Base-by-base conservation (phyloP, 495 filamentous ascomycete genomes). In the Aspergillus diversus region DNA sequence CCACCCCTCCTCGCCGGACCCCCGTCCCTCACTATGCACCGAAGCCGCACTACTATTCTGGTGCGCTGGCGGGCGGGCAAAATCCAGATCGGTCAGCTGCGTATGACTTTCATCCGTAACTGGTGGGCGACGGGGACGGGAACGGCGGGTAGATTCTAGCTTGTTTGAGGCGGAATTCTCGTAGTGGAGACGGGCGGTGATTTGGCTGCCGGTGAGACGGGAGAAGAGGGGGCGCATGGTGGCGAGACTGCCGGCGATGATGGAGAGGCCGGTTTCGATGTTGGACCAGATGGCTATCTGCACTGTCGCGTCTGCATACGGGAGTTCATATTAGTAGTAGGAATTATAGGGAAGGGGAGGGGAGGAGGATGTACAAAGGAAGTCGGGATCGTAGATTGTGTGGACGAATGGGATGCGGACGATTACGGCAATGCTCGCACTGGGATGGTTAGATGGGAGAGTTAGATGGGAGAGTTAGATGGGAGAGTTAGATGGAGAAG, bases 171-270 rank as follows among this genome's bases (percentile, higher is more conserved):
- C 55, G 5, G 55, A 57, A 7, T 57, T 57, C 21, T 27, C 21
- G 12, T 57, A 46, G 55, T 57, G 33, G 0, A 42, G 34, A 13
- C 15, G 55, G 4, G 34, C 54, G 7, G 55, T 57, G 12, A 43
- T 34, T 16, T 57, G 12, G 34, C 55, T 57, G 16, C 55, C 55
- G 12, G 55, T 57, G 55, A 57, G 33, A 1, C 17, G n/a, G 55
- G 55, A 43, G 47, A 81, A 69, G 0, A 75, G 54, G 2, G 72
- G 72, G n/a, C 71, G 68, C 15, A 66, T 56, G 54, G 64, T 69
- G 5, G 71, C 69, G 16, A 75, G 63, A 53, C 66, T 69, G 31
- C 66, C 72, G 13, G 69, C 66, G 9, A 69, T 55, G 57, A 75
- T 71, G n/a, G 63, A 67, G 3, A 73, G 57, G 48, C 65, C 66